A percentile compares a stretch with the other conserved stretches of the same genome.
phyloP scores from a whole-genome alignment of 1,284 basidiomycete genomes.

The Schizophyllum amplum region DNA sequence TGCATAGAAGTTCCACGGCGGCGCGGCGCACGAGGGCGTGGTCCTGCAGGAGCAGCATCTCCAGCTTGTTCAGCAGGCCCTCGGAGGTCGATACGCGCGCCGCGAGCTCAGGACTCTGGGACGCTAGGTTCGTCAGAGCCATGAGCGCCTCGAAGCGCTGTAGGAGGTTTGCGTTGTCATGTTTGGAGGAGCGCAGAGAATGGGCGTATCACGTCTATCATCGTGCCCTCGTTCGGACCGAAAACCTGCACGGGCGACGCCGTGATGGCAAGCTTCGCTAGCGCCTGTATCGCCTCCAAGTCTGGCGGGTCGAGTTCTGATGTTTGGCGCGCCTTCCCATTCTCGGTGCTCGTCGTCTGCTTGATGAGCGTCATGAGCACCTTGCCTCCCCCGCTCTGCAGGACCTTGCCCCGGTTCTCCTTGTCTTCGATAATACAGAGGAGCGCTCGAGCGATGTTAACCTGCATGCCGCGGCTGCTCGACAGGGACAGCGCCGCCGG shows the following conservation, averaged over 20 bases:
- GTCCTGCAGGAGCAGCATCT: slow-evolving; percentile 80
- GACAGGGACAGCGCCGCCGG: slow-evolving; percentile 43
- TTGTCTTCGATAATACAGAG: slow-evolving; percentile 73
- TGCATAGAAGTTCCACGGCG: slow-evolving; percentile 89
- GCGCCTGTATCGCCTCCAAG: slow-evolving; percentile 74
- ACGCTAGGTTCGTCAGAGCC: slow-evolving; percentile 93
- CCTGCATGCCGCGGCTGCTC: slow-evolving; percentile 49
- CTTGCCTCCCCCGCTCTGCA: slow-evolving; percentile 81
- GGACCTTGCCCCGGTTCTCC: slow-evolving; percentile 66
- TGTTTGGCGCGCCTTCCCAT: slow-evolving; percentile 15
- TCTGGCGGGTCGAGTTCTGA: slow-evolving; percentile 34
- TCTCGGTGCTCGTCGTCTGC: slow-evolving; percentile 20
- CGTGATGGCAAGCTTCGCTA: slow-evolving; percentile 91
- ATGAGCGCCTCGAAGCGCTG: slow-evolving; percentile 91
- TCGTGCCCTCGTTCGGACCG: slow-evolving; percentile 67
- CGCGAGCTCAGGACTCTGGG: slow-evolving; percentile 61
- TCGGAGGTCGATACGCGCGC: slow-evolving; percentile 52
- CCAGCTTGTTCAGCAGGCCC: slow-evolving; percentile 63
- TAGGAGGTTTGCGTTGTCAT: slow-evolving; percentile 60
- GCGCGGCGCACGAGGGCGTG: slow-evolving; percentile 80
- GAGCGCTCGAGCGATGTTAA: slow-evolving; percentile 47
- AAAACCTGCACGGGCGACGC: slow-evolving; percentile 86
- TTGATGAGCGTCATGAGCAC: slow-evolving; percentile 61
- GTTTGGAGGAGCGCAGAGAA: slow-evolving; percentile 64
- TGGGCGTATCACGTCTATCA: slow-evolving; percentile 77